A percentile compares a stretch with the other conserved stretches of the same genome.
Evolutionary conservation across 768 basidiomycete species (phyloP).

Genomic region (Rhodotorula sphaerocarpa): DNA sequence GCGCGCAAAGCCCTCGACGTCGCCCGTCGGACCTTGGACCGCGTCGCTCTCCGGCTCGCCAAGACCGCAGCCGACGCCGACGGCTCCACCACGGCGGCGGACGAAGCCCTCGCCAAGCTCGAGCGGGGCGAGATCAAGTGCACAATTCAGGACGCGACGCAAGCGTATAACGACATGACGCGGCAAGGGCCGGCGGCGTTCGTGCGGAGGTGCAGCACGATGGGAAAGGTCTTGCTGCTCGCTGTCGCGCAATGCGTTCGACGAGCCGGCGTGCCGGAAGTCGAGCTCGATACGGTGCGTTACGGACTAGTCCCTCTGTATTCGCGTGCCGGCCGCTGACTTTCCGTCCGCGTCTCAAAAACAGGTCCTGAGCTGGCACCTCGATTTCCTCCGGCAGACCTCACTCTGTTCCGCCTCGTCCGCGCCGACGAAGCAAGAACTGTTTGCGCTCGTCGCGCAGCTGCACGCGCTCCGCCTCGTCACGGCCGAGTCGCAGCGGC

Average conservation of each 20-base stretch:
- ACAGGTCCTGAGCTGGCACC: conserved; percentile 38
- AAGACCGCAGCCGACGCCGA: neutral
- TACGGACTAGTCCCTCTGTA: neutral
- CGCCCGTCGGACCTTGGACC: conserved; percentile 50
- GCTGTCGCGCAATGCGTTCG: conserved; percentile 36
- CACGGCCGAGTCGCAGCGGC: conserved; percentile 32
- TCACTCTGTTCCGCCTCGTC: conserved; percentile 12
- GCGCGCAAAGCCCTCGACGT: conserved; percentile 87
- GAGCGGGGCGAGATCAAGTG: conserved; percentile 22
- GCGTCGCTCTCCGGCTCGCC: conserved; percentile 13
- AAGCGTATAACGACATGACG: conserved; percentile 40
- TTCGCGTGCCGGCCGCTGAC: neutral
- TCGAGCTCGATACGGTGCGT: conserved; percentile 38
- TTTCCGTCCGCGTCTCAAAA: neutral
- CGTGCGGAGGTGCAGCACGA: conserved; percentile 31
- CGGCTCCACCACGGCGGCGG: neutral
- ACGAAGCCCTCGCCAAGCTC: neutral
- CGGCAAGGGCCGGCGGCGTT: conserved; percentile 35
- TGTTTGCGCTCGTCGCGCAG: conserved; percentile 30
- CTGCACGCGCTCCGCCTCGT: conserved; percentile 35
- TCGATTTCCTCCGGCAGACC: conserved; percentile 35
- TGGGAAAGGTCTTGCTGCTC: conserved; percentile 39
- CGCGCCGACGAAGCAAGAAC: conserved; percentile 27
- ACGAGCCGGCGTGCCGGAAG: conserved; percentile 37
- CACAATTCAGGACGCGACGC: conserved; percentile 36